Base-by-base conservation (phyloP, 2,329 filamentous ascomycete genomes). In the Clarireedia homoeocarpa region DNA sequence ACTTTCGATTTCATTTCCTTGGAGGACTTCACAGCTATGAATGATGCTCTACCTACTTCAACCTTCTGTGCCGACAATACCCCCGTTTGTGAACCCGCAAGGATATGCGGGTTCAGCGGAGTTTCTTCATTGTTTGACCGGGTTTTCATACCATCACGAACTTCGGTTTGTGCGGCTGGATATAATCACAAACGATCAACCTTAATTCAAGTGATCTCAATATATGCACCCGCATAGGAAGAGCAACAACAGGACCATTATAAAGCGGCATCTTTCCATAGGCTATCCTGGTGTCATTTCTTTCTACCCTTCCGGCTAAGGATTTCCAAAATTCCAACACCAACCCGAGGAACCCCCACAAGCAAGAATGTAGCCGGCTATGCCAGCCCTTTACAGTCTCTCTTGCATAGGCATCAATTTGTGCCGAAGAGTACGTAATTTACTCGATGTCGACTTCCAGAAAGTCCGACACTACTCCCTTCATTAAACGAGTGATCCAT, bases 381-480 rank as follows among this genome's bases (percentile, higher is more conserved):
- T 55, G 56, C 59, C 62, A 54, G 30, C 59, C 59, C 56, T 57
- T 62, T 53, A 59, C 54, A 51, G 51, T 34, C 45, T 53, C 60
- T 55, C 45, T 51, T 55, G 39, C n/a, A 44, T 7, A 58, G 65
- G 64, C 62, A 67, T 64, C 48, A 48, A 64, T 59, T 44, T 63
- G 61, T 66, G 65, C 62, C 63, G 40, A 45, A 58, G 65, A 66
- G 67, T 69, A 69, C 66, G 67, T 69, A 65, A 65, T 59, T 58
- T 66, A 57, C 58, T 64, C 57, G 60, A 59, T 52, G 61, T 62
- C 61, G 58, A 61, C 61, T 58, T 55, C 55, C 6, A 30, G 62
- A 58, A 49, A 61, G 66, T 62, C 58, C 54, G 61, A 59, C 53
- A 58, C 47, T 62, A 62, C 49, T 30, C 62, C 61, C 63, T 48